These are phyloP conservation scores for Ganoderma resinaceum DNA, from an alignment of 1,284 basidiomycete species.

Conservation along the genomic window DNA sequence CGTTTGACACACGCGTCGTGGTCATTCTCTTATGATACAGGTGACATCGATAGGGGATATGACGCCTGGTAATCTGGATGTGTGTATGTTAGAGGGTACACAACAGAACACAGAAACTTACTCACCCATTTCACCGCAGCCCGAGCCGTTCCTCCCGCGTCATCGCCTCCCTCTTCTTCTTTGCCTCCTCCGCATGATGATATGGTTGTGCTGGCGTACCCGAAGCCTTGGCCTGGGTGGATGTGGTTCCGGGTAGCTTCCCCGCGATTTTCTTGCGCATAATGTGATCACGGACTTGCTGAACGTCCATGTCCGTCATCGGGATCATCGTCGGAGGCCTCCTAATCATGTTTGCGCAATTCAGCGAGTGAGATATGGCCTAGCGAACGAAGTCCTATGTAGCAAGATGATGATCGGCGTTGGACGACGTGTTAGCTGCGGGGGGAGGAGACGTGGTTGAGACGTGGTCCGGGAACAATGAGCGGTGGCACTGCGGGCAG, in stretches of 20 bases:
- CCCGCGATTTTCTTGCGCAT: slow-evolving; percentile 58
- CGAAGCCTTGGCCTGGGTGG: slow-evolving; percentile 19
- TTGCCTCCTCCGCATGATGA: slow-evolving; percentile 45
- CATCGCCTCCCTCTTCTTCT: slow-evolving; percentile 45
- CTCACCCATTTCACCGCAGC: slow-evolving; percentile 28
- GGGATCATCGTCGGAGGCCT: slow-evolving; percentile 75
- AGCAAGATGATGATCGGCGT: no score
- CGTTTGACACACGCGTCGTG: neutral
- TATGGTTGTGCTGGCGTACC: slow-evolving; percentile 29
- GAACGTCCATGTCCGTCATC: slow-evolving; percentile 76
- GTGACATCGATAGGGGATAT: neutral
- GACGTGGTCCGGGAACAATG: slow-evolving; percentile 27
- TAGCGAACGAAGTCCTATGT: neutral
- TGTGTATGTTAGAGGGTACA: neutral
- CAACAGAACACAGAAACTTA: neutral
- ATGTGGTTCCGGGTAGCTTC: slow-evolving; percentile 11
- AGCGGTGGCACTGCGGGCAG: slow-evolving; percentile 8
- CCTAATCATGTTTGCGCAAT: slow-evolving; percentile 66
- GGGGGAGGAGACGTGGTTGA: slow-evolving; percentile 14
- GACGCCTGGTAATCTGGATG: neutral
- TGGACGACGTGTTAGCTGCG: slow-evolving; percentile 13
- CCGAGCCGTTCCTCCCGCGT: slow-evolving; percentile 47
- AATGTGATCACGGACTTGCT: slow-evolving; percentile 72
- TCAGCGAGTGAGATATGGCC: neutral
- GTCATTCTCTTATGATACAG: neutral